Evolutionary conservation across 129 eudicot species (phyloP).

Genomic region (Tanacetum coccineum): DNA sequence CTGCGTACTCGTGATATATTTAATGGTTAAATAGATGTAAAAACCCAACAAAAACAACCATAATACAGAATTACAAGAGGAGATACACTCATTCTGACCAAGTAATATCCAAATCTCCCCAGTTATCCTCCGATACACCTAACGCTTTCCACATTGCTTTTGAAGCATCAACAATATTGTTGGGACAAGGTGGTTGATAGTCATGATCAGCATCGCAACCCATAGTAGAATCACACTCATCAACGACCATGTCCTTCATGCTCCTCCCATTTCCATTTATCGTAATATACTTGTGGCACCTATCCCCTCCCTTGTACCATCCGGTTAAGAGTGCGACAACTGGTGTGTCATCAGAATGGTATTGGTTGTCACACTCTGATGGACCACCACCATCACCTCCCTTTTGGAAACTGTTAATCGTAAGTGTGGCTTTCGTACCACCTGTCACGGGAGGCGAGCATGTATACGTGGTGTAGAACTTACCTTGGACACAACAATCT

Average conservation of each 20-base stretch:
- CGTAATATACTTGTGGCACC: background rate
- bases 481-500: constrained; percentile 42
- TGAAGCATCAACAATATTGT: constrained; percentile 4
- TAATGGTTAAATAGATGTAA: too few species aligned
- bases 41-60: too few species aligned
- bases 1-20: too few species aligned
- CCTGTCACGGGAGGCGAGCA: constrained; percentile 45
- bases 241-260: background rate
- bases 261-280: background rate
- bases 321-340: constrained; percentile 33
- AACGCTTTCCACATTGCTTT: constrained; percentile 4
- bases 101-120: constrained; percentile 21
- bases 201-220: constrained; percentile 3
- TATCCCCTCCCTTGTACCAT: constrained; percentile 6
- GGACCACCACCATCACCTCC: constrained; percentile 57
- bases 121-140: background rate
- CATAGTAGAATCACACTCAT: background rate
- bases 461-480: constrained; percentile 36
- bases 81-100: constrained; percentile 14
- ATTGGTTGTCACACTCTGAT: constrained; percentile 42
- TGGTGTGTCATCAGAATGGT: constrained; percentile 39
- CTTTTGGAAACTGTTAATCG: constrained; percentile 45
- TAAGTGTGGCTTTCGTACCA: constrained; percentile 37
- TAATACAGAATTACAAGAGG: too few species aligned
- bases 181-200: constrained; percentile 3